phyloP scores from a whole-genome alignment of 2,329 filamentous ascomycete species.

The Clarireedia hainanense region DNA sequence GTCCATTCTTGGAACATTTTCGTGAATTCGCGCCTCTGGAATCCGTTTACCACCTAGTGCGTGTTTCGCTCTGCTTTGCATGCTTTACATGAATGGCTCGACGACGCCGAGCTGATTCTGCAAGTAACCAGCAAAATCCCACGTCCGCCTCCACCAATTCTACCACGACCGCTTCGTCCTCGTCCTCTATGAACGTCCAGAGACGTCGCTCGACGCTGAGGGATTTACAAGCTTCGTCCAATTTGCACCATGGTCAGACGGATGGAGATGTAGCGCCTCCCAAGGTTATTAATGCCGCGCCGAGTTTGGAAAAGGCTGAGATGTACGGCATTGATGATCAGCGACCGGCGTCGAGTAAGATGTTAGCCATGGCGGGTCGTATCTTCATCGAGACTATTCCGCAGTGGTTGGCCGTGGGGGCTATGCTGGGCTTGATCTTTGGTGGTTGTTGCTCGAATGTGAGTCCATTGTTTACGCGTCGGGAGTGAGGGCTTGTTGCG shows the following conservation, averaged over 20 bases:
- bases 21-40: background rate
- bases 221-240: slow-evolving; percentile 35
- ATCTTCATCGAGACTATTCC: slow-evolving; percentile 52
- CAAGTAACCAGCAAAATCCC: slow-evolving; percentile 2
- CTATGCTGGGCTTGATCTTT: slow-evolving; percentile 81
- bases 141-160: background rate
- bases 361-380: slow-evolving; percentile 43
- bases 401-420: slow-evolving; percentile 53
- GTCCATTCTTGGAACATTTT: background rate
- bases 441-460: slow-evolving; percentile 94
- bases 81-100: slow-evolving; percentile 8
- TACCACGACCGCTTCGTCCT: background rate
- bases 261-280: slow-evolving; percentile 34
- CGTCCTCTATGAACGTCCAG: slow-evolving; percentile 26
- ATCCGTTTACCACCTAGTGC: background rate
- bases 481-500: background rate
- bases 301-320: slow-evolving; percentile 46
- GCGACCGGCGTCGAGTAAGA: slow-evolving; percentile 40
- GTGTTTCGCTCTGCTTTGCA: background rate
- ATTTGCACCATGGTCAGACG: slow-evolving; percentile 19
- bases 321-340: slow-evolving; percentile 48
- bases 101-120: slow-evolving; percentile 7
- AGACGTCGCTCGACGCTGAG: slow-evolving; percentile 39
- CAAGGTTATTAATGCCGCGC: slow-evolving; percentile 47
- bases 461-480: slow-evolving; percentile 30